Percentiles rank a stretch among this genome's conserved stretches.
Evolutionary conservation across 768 basidiomycete genomes (phyloP).

Genomic region (Gelatoporia subvermispora): DNA sequence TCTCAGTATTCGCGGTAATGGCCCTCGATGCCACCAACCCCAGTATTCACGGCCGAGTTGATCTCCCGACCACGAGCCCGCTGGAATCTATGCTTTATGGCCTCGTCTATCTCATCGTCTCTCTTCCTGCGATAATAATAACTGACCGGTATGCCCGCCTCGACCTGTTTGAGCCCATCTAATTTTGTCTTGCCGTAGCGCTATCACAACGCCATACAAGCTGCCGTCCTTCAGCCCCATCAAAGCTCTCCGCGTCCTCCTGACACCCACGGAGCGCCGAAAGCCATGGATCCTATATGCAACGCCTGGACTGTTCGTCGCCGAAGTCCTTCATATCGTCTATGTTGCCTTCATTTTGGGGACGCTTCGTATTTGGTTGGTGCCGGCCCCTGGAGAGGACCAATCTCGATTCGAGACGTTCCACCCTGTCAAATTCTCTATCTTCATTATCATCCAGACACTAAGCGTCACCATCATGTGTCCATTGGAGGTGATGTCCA

Average conservation of each 20-base stretch:
- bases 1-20: conserved; percentile 53
- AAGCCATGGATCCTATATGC: conserved; percentile 78
- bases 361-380: conserved; percentile 46
- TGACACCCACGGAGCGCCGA: conserved; percentile 78
- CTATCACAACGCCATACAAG: conserved; percentile 80
- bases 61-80: conserved; percentile 55
- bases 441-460: conserved; percentile 54
- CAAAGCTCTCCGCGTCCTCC: conserved; percentile 59
- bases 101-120: conserved; percentile 59
- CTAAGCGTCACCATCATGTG: conserved; percentile 57
- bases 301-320: conserved; percentile 60
- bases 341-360: conserved; percentile 42
- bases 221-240: conserved; percentile 57
- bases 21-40: conserved; percentile 55
- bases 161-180: background rate
- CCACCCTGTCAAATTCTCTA: conserved; percentile 42
- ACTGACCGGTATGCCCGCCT: conserved; percentile 58
- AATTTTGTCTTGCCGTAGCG: conserved; percentile 34
- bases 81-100: conserved; percentile 63
- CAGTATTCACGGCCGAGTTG: conserved; percentile 57
- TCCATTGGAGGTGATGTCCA: conserved; percentile 77
- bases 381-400: conserved; percentile 43
- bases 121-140: conserved; percentile 65
- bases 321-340: conserved; percentile 38
- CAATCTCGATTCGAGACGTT: conserved; percentile 36